Conservation (phyloP, 208 protist genomes). For the Crithidia acanthocephali region DNA sequence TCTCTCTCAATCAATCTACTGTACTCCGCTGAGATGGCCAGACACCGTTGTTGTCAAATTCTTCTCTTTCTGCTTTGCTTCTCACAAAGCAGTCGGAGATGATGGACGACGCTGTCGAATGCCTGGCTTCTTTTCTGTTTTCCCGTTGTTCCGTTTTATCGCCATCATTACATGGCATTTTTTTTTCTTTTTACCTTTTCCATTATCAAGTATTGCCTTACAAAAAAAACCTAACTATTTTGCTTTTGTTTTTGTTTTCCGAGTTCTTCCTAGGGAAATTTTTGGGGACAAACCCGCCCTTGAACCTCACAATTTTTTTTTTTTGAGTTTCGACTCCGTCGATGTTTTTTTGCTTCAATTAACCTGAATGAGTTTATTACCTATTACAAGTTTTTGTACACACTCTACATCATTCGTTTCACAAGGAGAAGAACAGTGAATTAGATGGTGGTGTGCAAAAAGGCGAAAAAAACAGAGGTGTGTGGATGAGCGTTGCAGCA, state of each 20-base stretch:
- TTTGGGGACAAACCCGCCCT: conserved; percentile 29
- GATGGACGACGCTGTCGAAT: no score
- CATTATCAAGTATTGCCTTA: not conserved
- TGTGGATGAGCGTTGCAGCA: no score
- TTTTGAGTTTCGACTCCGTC: not conserved
- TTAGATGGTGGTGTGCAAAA: no score
- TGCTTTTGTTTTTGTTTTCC: conserved; percentile 15
- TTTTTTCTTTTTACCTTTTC: conserved; percentile 6
- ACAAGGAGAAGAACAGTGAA: no score
- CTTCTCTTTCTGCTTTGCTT: no score
- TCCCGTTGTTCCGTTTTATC: no score
- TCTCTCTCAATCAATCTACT: conserved; percentile 5
- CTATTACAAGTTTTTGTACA: not conserved
- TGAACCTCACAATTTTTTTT: conserved; percentile 6
- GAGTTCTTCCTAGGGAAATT: conserved; percentile 16
- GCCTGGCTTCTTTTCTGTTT: no score
- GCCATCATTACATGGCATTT: no score
- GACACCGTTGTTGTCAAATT: not conserved
- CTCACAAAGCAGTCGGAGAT: no score
- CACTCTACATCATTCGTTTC: not conserved
- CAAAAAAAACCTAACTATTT: not conserved
- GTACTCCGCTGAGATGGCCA: not conserved
- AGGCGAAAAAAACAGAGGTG: no score
- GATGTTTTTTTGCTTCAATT: not conserved
- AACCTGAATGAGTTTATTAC: not conserved